Evolutionary conservation across 495 filamentous ascomycete genomes (phyloP).

Genomic region (Talaromyces nanjingensis): DNA sequence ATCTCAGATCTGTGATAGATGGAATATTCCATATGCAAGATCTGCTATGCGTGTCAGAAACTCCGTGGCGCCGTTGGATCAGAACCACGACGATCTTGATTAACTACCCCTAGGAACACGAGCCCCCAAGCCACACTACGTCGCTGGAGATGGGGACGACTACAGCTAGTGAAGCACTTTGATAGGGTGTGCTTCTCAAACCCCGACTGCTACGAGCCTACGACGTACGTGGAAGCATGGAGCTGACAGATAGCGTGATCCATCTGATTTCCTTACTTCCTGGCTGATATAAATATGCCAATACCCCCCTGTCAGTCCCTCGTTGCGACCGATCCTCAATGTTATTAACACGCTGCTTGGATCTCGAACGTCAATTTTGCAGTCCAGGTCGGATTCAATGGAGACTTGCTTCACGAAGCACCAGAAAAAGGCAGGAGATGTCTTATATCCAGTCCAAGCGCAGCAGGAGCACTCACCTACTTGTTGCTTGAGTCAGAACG

Average conservation of each 20-base stretch:
- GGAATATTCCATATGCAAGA: neutral
- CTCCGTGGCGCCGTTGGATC: neutral
- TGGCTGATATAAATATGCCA: neutral
- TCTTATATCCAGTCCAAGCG: neutral
- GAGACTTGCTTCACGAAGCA: neutral
- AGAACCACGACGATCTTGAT: neutral
- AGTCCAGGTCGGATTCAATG: neutral
- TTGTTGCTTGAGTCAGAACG: neutral
- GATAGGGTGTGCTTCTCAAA: neutral
- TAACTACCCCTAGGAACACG: neutral
- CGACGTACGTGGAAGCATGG: neutral
- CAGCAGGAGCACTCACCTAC: neutral
- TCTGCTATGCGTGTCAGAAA: neutral
- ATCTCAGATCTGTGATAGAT: neutral
- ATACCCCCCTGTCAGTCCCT: neutral
- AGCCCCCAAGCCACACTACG: neutral
- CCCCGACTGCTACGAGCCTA: neutral
- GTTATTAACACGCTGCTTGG: neutral
- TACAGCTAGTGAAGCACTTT: neutral
- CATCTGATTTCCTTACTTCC: neutral
- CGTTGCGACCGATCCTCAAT: neutral
- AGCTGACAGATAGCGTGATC: neutral
- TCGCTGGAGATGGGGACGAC: neutral
- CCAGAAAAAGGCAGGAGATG: neutral
- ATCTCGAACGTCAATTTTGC: neutral